These are phyloP conservation scores for Lodderomyces jiufengensis DNA, from an alignment of 1,139 yeast genomes.

Conservation along the genomic window DNA sequence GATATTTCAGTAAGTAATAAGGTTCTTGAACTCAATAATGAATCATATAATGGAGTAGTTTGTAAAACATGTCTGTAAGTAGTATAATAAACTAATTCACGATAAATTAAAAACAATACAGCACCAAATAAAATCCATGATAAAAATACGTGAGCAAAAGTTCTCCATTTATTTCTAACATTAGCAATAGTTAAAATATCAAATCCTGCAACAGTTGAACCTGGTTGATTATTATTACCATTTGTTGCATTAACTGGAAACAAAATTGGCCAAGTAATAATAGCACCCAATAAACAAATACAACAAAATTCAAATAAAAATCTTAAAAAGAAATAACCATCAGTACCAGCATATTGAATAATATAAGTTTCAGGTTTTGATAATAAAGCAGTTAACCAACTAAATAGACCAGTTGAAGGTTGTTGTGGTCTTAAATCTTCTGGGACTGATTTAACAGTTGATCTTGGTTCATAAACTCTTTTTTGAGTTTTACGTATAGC, in stretches of 20 bases:
- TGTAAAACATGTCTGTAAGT: conserved; percentile 65
- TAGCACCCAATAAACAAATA: conserved; percentile 59
- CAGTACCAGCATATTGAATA: conserved; percentile 78
- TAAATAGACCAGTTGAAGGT: conserved; percentile 51
- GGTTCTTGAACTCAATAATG: conserved; percentile 62
- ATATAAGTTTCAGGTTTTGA: conserved; percentile 61
- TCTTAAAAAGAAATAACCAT: conserved; percentile 84
- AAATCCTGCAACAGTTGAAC: conserved; percentile 44
- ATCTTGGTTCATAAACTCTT: conserved; percentile 81
- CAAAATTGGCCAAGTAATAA: conserved; percentile 70
- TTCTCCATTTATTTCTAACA: conserved; percentile 56
- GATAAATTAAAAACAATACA: conserved; percentile 59
- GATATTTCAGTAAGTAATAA: conserved; percentile 64
- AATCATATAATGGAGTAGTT: conserved; percentile 69
- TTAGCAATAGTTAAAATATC: conserved; percentile 61
- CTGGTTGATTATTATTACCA: conserved; percentile 38
- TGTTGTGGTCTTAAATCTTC: conserved; percentile 46
- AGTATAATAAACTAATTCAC: conserved; percentile 66
- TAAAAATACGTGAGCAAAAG: conserved; percentile 67
- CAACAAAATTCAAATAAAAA: conserved; percentile 63
- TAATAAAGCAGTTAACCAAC: conserved; percentile 54
- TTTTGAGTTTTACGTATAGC: conserved; percentile 58
- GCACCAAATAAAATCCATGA: conserved; percentile 66
- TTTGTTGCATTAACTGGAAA: conserved; percentile 87
- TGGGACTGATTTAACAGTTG: conserved; percentile 42